Base-by-base conservation (phyloP, 768 basidiomycete genomes). In the Ephemerocybe angulata region DNA sequence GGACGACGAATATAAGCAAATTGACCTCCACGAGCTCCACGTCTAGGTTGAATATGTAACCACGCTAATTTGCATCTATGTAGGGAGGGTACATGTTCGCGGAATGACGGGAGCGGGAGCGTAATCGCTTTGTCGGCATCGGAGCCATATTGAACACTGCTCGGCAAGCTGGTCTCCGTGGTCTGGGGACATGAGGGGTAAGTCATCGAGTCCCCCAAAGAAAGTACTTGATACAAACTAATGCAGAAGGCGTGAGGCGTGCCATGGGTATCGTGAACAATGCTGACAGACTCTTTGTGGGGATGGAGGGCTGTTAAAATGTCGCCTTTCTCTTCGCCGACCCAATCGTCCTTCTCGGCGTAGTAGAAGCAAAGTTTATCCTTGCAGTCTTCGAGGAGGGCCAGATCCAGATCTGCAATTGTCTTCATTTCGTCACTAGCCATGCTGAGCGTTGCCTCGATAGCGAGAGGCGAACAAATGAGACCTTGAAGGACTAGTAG, bases 181-280 rank as follows among this genome's bases (percentile, higher is more conserved):
- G 65, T 78, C 84, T 85, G 48, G 24, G 21, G 42, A 53, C 46
- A 49, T 53, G 55, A n/a, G 41, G 15, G n/a, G 46, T 52, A 28
- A 28, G n/a, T 56, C 8, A 37, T 24, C 33, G 30, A 27, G 35
- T 17, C 8, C 10, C 15, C 30, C 28, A 21, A 15, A 28, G 11
- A 46, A 27, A 51, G 46, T 29, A 37, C 33, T 4, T 15, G 17
- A 33, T 24, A 73, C 85, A 63, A 59, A 88, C 86, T 81, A 48
- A 91, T 82, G 63, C 84, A 88, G 64, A 90, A 90, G 15, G 84
- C 82, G 65, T 90, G 89, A 2, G 85, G 86, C 33, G 88, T 75
- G 29, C 74, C 76, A 5, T 70, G 62, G 4, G 66, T 67, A 3
- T 74, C 82, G 59, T 78, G 74, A 24, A 77, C 75, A 28, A 83